These are phyloP conservation scores for Oryza coarctata DNA, from an alignment of 176 grass and related monocot genomes.

Conservation along the genomic window DNA sequence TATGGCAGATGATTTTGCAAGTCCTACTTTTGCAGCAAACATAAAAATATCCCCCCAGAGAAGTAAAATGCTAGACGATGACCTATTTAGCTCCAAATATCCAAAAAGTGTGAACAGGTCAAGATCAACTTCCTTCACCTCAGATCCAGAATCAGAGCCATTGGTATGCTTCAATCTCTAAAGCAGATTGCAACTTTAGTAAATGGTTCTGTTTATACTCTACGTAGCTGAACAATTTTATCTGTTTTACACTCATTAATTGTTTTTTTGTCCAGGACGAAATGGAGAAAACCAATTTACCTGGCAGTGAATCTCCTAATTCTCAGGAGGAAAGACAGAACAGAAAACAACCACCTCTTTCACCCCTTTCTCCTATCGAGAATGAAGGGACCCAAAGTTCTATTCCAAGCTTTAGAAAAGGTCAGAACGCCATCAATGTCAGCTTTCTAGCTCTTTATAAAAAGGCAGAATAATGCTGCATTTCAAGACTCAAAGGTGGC, in stretches of 20 bases:
- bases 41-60: constrained; percentile 40
- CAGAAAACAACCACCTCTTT: constrained; percentile 27
- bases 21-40: constrained; percentile 72
- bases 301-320: constrained; percentile 32
- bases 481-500: neutral
- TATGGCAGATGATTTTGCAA: constrained; percentile 47
- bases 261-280: constrained; percentile 27
- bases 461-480: neutral
- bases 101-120: constrained; percentile 48
- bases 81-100: constrained; percentile 37
- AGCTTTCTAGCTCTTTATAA: constrained; percentile 1
- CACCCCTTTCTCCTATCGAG: constrained; percentile 39
- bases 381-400: constrained; percentile 44
- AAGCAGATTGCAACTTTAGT: constrained; percentile 13
- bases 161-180: constrained; percentile 56
- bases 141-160: constrained; percentile 54
- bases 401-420: constrained; percentile 42
- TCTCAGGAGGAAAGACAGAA: constrained; percentile 34
- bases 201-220: constrained; percentile 26
- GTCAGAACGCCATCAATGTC: constrained; percentile 23
- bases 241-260: constrained; percentile 10
- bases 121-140: constrained; percentile 49
- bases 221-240: constrained; percentile 16
- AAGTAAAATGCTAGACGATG: constrained; percentile 48
- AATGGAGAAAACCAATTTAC: constrained; percentile 38